Percentiles rank a stretch among this genome's conserved stretches.
Evolutionary conservation across 305 asterid genomes (phyloP).

Genomic region (Solanum hybrid): DNA sequence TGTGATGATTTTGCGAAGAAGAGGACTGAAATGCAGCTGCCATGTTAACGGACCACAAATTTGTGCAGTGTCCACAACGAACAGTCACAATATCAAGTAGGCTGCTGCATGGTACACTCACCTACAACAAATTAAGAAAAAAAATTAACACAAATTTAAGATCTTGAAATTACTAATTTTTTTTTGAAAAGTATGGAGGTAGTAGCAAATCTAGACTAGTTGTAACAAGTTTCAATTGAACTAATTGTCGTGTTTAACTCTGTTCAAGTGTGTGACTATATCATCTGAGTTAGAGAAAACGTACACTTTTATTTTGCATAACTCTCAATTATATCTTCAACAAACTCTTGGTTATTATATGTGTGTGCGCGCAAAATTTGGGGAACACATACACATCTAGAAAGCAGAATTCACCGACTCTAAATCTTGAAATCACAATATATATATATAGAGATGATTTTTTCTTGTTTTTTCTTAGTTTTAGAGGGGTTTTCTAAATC

Average conservation of each 20-base stretch:
- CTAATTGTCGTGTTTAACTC: not conserved
- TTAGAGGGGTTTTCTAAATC: not conserved
- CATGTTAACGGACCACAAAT: slow-evolving; percentile 84
- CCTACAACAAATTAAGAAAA: slow-evolving; percentile 28
- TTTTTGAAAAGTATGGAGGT: not conserved
- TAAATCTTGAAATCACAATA: not conserved
- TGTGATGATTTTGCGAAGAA: slow-evolving; percentile 26
- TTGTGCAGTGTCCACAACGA: slow-evolving; percentile 86
- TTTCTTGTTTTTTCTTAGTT: not conserved
- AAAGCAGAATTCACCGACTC: not conserved
- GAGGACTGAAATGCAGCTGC: slow-evolving; percentile 72
- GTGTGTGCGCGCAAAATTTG: not conserved
- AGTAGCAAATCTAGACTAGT: not conserved
- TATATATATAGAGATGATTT: not conserved
- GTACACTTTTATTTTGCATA: not conserved
- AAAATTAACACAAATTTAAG: not conserved
- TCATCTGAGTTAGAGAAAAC: not conserved
- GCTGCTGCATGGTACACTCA: slow-evolving; percentile 89
- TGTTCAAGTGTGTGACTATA: not conserved
- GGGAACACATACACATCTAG: not conserved
- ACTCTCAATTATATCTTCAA: not conserved
- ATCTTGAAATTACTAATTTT: not conserved
- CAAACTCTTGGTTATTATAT: not conserved
- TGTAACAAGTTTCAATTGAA: not conserved
- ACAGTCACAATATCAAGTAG: slow-evolving; percentile 77